phyloP scores from a whole-genome alignment of 352 stramenopile genomes.

The Pythium scleroteichum region DNA sequence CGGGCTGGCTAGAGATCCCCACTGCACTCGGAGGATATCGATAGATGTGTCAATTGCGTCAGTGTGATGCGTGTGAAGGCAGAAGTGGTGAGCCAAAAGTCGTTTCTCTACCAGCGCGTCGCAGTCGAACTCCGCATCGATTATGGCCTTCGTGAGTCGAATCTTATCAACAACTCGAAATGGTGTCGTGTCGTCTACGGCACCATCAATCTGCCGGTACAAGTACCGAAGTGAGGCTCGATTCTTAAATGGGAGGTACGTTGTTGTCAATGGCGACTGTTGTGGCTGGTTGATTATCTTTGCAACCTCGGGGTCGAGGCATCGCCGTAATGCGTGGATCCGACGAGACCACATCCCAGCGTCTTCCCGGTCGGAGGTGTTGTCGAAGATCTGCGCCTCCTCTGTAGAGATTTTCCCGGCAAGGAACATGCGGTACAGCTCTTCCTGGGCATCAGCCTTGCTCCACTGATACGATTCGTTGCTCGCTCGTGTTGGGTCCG shows the following conservation, averaged over 20 bases:
- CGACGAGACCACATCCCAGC: constrained; percentile 66
- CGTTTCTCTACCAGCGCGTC: constrained; percentile 53
- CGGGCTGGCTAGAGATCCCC: constrained; percentile 40
- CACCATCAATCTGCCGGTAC: constrained; percentile 65
- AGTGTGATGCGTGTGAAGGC: constrained; percentile 51
- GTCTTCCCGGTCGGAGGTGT: constrained; percentile 41
- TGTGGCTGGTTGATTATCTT: constrained; percentile 15
- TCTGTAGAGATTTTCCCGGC: constrained; percentile 55
- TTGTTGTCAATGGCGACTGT: not conserved
- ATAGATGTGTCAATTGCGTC: constrained; percentile 74
- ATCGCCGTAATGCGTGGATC: constrained; percentile 49
- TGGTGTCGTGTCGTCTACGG: constrained; percentile 35
- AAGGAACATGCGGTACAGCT: constrained; percentile 73
- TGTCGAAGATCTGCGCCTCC: constrained; percentile 64
- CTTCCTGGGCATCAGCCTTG: constrained; percentile 50
- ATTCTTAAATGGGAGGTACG: constrained; percentile 53
- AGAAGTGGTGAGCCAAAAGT: constrained; percentile 59
- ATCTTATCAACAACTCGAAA: constrained; percentile 82
- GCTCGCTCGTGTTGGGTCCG: constrained; percentile 23
- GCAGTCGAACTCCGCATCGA: constrained; percentile 75
- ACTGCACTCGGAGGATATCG: constrained; percentile 53
- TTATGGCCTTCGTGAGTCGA: constrained; percentile 64
- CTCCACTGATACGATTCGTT: constrained; percentile 38
- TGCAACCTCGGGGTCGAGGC: constrained; percentile 33
- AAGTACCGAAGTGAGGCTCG: constrained; percentile 61